Conservation (phyloP, 768 basidiomycete species). For the Lanmaoa pseudosensibilis region DNA sequence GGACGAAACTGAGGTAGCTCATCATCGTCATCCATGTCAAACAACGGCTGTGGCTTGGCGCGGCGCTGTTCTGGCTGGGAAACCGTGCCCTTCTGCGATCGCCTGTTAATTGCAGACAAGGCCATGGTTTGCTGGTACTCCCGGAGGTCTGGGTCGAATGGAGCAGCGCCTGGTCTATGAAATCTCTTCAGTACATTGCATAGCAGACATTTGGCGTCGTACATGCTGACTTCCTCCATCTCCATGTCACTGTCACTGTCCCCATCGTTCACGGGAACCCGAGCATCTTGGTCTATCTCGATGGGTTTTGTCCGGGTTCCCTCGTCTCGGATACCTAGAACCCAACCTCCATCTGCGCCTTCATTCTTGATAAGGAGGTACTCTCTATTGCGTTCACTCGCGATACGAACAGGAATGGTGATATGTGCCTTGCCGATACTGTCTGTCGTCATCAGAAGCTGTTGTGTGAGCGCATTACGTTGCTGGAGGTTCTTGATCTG, state of each 20-base stretch:
- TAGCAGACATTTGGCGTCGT: slow-evolving; percentile 23
- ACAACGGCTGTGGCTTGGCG: slow-evolving; percentile 45
- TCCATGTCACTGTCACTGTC: slow-evolving; percentile 58
- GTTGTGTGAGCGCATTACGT: slow-evolving; percentile 89
- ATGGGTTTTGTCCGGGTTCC: slow-evolving; percentile 87
- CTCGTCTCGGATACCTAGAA: slow-evolving; percentile 85
- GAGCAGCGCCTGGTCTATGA: slow-evolving; percentile 32
- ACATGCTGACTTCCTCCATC: slow-evolving; percentile 85
- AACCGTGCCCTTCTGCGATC: slow-evolving; percentile 39
- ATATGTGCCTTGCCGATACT: slow-evolving; percentile 88
- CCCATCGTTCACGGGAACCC: slow-evolving; percentile 34
- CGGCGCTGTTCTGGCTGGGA: slow-evolving; percentile 37
- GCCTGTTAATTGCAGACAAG: slow-evolving; percentile 54
- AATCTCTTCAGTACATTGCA: slow-evolving; percentile 13
- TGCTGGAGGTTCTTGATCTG: slow-evolving; percentile 91
- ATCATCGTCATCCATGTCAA: slow-evolving; percentile 54
- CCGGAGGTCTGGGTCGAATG: slow-evolving; percentile 60
- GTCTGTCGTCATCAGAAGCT: slow-evolving; percentile 88
- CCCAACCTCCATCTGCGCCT: slow-evolving; percentile 87
- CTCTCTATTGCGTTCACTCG: slow-evolving; percentile 91
- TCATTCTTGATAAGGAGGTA: slow-evolving; percentile 96
- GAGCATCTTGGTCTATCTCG: slow-evolving; percentile 69
- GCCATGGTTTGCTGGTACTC: slow-evolving; percentile 63
- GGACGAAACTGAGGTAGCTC: slow-evolving; percentile 21
- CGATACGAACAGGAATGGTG: slow-evolving; percentile 89